These are phyloP conservation scores for Parafenestella ontariensis DNA, from an alignment of 2,329 filamentous ascomycete genomes.

Conservation along the genomic window DNA sequence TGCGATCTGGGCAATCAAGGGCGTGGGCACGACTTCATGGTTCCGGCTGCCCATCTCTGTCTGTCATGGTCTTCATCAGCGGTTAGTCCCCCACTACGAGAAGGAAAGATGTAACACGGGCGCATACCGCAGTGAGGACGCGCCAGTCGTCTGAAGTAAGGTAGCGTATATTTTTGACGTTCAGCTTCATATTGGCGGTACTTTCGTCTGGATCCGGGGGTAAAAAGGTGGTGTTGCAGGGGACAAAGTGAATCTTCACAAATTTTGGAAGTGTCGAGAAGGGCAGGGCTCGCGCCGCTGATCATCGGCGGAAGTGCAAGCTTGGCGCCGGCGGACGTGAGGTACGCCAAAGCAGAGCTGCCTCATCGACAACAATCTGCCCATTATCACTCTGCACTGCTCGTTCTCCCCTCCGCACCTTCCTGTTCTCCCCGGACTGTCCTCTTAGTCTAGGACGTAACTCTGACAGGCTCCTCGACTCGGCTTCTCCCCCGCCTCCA, in stretches of 20 bases:
- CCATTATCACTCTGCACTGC: constrained; percentile 24
- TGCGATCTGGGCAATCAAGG: constrained; percentile 83
- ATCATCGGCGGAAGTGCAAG: constrained; percentile 25
- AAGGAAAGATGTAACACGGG: constrained; percentile 21
- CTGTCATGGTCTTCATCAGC: constrained; percentile 57
- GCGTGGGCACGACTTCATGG: constrained; percentile 93
- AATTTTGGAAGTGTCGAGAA: constrained; percentile 39
- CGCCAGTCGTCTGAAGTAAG: constrained; percentile 93
- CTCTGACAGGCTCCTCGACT: constrained; percentile 11
- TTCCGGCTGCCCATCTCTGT: constrained; percentile 94
- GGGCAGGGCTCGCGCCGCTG: constrained; percentile 20
- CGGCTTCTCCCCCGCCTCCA: constrained; percentile 17
- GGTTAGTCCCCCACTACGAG: constrained; percentile 44
- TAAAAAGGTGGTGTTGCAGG: constrained; percentile 13
- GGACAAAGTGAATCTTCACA: constrained; percentile 7
- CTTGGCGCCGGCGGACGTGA: constrained; percentile 32
- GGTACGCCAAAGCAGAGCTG: constrained; percentile 35
- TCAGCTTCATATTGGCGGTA: constrained; percentile 78
- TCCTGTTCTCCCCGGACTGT: constrained; percentile 8
- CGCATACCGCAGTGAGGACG: constrained; percentile 82
- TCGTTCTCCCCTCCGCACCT: constrained; percentile 16
- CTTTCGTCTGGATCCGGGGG: constrained; percentile 4
- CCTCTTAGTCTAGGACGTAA: background rate
- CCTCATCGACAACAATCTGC: constrained; percentile 37
- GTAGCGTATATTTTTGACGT: constrained; percentile 92